Base-by-base conservation (phyloP, 1,284 basidiomycete genomes). In the Hemileia vastatrix region DNA sequence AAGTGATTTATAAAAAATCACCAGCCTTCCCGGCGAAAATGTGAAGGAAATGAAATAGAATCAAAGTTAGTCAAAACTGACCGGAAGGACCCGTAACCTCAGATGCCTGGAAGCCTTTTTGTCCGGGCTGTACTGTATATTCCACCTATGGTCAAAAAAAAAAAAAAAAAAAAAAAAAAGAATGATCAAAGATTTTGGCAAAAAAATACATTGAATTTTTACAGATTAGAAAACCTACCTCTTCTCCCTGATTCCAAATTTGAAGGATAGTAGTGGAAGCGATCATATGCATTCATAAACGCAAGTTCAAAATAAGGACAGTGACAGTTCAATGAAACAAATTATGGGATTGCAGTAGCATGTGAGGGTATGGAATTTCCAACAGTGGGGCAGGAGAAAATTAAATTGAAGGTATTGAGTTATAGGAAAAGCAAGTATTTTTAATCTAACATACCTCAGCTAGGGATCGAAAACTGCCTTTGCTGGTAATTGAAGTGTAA, bases 31-130 rank as follows among this genome's bases (percentile, higher is more conserved):
- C n/a, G n/a, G n/a, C n/a, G n/a, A n/a, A n/a, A n/a, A n/a, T n/a
- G n/a, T n/a, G n/a, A n/a, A n/a, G n/a, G n/a, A n/a, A n/a, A n/a
- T n/a, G n/a, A n/a, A n/a, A n/a, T n/a, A n/a, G n/a, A 43, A 43
- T n/a, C n/a, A n/a, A 43, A n/a, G n/a, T 8, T 43, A 43, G n/a
- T 8, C n/a, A 8, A 15, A 49, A 56, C 60, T 55, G 40, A 63
- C 60, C 60, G 44, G 60, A 24, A 36, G 60, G 60, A 19, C 60
- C 60, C 23, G 60, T 63, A 8, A 63, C 60, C 21, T 63, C 60
- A 15, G 60, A 55, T 23, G 60, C 60, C 48, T 63, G 60, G 32
- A 63, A 63, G 13, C 60, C 60, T 54, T 63, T 63, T 43, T 63
- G 60, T 23, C 60, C 60, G 23, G 60, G 60, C 19, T 52, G 36